A percentile compares a stretch with the other conserved stretches of the same genome.
These are phyloP conservation scores for Lepidium aucheri DNA, from an alignment of 345 rosid genomes.

Conservation along the genomic window DNA sequence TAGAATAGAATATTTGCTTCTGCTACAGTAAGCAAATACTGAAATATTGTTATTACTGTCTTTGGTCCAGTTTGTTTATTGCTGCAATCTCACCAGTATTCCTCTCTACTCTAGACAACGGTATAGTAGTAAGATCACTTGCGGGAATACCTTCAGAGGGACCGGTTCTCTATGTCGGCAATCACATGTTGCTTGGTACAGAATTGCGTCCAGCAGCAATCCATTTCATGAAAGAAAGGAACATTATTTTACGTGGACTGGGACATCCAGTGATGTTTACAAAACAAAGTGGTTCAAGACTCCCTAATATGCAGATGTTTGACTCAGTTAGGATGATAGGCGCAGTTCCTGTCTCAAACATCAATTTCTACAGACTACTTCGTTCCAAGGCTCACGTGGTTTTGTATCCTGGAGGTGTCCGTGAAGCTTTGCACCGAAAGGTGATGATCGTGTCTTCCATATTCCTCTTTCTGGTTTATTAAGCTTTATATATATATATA, in stretches of 20 bases:
- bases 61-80: slow-evolving; percentile 31
- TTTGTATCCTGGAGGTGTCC: slow-evolving; percentile 68
- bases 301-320: slow-evolving; percentile 28
- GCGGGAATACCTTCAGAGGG: slow-evolving; percentile 74
- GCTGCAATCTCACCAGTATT: slow-evolving; percentile 36
- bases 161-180: slow-evolving; percentile 64
- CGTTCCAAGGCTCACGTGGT: slow-evolving; percentile 56
- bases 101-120: slow-evolving; percentile 69
- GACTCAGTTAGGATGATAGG: slow-evolving; percentile 48
- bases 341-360: slow-evolving; percentile 56
- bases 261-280: slow-evolving; percentile 57
- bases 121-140: slow-evolving; percentile 64
- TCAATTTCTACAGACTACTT: slow-evolving; percentile 52
- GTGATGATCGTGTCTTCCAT: slow-evolving; percentile 18
- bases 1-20: neutral
- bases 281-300: slow-evolving; percentile 28
- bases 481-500: neutral
- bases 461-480: slow-evolving; percentile 4
- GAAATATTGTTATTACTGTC: neutral
- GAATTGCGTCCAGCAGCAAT: slow-evolving; percentile 40
- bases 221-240: slow-evolving; percentile 42
- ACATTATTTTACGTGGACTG: slow-evolving; percentile 53
- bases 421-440: slow-evolving; percentile 70
- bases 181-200: slow-evolving; percentile 65
- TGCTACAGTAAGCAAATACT: neutral